Evolutionary conservation across 163 green algal genomes (phyloP).

Genomic region (Trebouxiophyceae sp.): DNA sequence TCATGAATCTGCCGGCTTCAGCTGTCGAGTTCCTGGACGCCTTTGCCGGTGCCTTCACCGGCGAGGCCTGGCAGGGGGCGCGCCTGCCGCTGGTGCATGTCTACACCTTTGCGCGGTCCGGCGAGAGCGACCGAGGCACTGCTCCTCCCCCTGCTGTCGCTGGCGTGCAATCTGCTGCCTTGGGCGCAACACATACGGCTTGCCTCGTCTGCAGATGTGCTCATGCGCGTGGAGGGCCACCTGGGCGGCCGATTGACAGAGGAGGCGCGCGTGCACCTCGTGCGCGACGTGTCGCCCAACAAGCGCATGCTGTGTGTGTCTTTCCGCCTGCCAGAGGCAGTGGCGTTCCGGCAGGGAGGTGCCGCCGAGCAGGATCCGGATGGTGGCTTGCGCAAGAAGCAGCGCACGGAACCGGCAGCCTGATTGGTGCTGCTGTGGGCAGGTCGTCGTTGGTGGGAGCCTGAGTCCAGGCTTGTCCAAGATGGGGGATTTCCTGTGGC

Average conservation of each 20-base stretch:
- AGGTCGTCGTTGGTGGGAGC: too few species aligned
- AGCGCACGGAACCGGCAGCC: too few species aligned
- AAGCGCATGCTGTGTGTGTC: slow-evolving; percentile 88
- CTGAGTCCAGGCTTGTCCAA: too few species aligned
- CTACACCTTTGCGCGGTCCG: slow-evolving; percentile 82
- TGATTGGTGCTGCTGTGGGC: too few species aligned
- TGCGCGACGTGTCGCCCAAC: slow-evolving; percentile 91
- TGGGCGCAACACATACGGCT: too few species aligned
- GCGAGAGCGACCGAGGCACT: slow-evolving; percentile 65
- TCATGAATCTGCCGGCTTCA: slow-evolving; percentile 95
- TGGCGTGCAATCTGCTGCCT: background rate
- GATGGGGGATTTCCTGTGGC: too few species aligned
- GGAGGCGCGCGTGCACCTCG: slow-evolving; percentile 33
- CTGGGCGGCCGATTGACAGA: slow-evolving; percentile 44
- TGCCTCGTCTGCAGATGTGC: slow-evolving; percentile 72
- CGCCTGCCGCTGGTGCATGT: slow-evolving; percentile 82
- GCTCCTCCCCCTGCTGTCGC: background rate
- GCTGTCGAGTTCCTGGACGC: slow-evolving; percentile 88
- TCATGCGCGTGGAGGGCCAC: slow-evolving; percentile 41
- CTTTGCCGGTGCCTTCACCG: slow-evolving; percentile 65
- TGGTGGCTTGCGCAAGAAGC: too few species aligned
- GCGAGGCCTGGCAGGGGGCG: slow-evolving; percentile 44
- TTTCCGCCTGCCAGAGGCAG: slow-evolving; percentile 63
- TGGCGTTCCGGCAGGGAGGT: slow-evolving; percentile 49
- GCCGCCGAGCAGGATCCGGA: background rate